Evolutionary conservation across 441 rosid genomes (phyloP), one percentile per base, ranked within the genome.

Genomic region (Croton laevigatus): DNA sequence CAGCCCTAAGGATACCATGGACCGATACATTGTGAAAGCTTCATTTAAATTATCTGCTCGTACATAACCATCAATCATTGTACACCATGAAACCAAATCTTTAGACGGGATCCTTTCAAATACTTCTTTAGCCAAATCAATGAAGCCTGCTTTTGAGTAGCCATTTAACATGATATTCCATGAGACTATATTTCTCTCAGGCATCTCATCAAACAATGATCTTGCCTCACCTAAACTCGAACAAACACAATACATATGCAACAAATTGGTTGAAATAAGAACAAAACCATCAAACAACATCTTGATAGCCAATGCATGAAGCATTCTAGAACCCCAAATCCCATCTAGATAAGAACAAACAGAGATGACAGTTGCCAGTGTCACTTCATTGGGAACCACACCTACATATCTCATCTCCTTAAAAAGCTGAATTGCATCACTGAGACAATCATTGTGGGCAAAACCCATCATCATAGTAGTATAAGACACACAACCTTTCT

Each of bases 81-180:
- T 89, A 14, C 93, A 87, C 97, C 94, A 93, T 0, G 96, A 91
- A 62, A 93, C 86, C 38, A 87, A 79, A 85, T 93, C 97, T 71
- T 83, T 88, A 62, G 55, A 59, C 5, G 83, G 90, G 27, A 89
- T 82, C 76, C 73, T 80, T 71, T 82, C 79, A 59, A 93, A 91
- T 81, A 91, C 20, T 42, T 85, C 82, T 74, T 75, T 71, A 17
- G 90, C 93, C 54, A 73, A 75, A 66, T 86, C 80, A 19, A 88
- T 22, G 2, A 78, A 58, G 66, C 98, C 98, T 16, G 85, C 87
- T 80, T 91, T 93, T 0, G 91, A 78, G 72, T 87, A 91, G 42
- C 96, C 98, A 54, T 93, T 93, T 72, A 93, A 76, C 91, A 93
- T 85, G 54, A 91, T 96, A 73, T 91, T 93, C 97, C 98, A 91